phyloP scores from a whole-genome alignment of 495 filamentous ascomycete species.

The Elasticomyces elasticus region DNA sequence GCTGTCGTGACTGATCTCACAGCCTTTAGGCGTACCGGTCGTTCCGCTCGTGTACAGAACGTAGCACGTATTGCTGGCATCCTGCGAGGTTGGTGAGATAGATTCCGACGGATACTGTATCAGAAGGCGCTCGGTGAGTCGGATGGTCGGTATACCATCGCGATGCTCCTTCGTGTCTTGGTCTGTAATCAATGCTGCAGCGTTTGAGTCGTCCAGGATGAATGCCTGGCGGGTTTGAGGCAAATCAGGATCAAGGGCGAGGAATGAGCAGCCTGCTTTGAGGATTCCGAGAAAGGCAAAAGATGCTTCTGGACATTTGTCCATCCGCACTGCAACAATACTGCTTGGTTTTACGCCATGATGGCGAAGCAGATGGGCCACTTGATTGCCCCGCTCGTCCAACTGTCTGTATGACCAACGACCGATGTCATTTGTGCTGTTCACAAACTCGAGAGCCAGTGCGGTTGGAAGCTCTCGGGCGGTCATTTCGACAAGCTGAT shows the following conservation, averaged over 20 bases:
- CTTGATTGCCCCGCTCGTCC: slow-evolving; percentile 47
- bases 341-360: slow-evolving; percentile 35
- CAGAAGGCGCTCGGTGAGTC: no score
- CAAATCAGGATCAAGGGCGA: slow-evolving; percentile 60
- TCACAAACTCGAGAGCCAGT: slow-evolving; percentile 52
- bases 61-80: slow-evolving; percentile 49
- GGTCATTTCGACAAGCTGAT: slow-evolving; percentile 52
- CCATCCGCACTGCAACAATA: slow-evolving; percentile 68
- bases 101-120: neutral
- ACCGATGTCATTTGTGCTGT: slow-evolving; percentile 27
- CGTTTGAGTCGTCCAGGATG: slow-evolving; percentile 53
- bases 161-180: neutral
- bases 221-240: slow-evolving; percentile 54
- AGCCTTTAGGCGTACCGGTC: slow-evolving; percentile 56
- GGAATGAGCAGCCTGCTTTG: slow-evolving; percentile 72
- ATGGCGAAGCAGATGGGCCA: slow-evolving; percentile 44
- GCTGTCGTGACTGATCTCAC: slow-evolving; percentile 64
- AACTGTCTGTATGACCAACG: slow-evolving; percentile 56
- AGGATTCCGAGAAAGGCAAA: slow-evolving; percentile 71
- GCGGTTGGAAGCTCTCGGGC: slow-evolving; percentile 34
- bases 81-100: slow-evolving; percentile 17
- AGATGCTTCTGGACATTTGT: slow-evolving; percentile 69
- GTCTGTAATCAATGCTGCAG: slow-evolving; percentile 32
- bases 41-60: slow-evolving; percentile 77
- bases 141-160: neutral